Evolutionary conservation across 805 yeast genomes (phyloP), one percentile per base, ranked within the genome.

Genomic region (Yarrowia sp.): DNA sequence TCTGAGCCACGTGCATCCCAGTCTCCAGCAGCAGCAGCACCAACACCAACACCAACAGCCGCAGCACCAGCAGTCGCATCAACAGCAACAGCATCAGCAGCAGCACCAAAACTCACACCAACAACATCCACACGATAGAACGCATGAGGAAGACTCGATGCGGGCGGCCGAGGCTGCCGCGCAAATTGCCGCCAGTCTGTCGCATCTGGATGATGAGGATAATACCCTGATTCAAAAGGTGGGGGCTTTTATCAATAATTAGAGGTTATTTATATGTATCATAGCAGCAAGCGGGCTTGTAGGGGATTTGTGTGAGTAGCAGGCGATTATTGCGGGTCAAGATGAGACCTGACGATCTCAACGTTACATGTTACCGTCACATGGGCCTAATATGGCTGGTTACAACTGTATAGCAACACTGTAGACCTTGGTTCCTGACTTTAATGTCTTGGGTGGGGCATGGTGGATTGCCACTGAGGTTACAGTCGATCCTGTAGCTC

Each of bases 171-270:
- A 62, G 30, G 67, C 59, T 4, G 66, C 67, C 3, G 43, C 62
- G 4, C 62, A 44, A 32, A 44, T 46, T 62, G 67, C 66, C 6
- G 59, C 46, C n/a, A 26, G 62, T 21, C 12, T 67, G 54, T 58
- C 63, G 40, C 36, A 28, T 41, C 49, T 58, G 16, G 65, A 62
- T 8, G 66, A 67, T 26, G 71, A 66, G 17, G 65, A 66, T 12
- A 67, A 71, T 17, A 66, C 71, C 22, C 71, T 71, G 66, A 62
- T 71, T 24, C 73, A 71, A 62, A 70, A 70, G 40, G 73, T 71
- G 17, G 73, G 72, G 33, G 72, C 69, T 35, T 71, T 68, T 44
- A 71, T 71, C 65, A 68, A 67, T 66, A 62, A 67, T 66, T 41
- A 54, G 56, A n/a, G 17, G 61, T 65, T 48, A 59, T 61, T 44